These are phyloP conservation scores for Cystofilobasidium macerans DNA, from an alignment of 768 basidiomycete species.

Conservation along the genomic window DNA sequence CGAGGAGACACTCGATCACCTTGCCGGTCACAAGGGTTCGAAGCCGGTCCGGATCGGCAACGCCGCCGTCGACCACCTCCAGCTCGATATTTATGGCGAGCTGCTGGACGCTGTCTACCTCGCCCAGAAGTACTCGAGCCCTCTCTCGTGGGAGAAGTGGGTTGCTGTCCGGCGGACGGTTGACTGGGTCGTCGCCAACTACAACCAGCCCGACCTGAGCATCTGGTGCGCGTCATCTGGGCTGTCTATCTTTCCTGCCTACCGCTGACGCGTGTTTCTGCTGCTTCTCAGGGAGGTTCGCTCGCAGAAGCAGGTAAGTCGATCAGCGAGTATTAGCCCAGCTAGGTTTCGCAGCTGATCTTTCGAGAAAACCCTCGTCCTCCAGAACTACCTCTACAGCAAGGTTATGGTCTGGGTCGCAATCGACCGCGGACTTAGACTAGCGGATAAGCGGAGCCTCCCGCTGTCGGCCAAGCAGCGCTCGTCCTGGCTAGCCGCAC, in stretches of 20 bases:
- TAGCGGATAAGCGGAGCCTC: slow-evolving; percentile 87
- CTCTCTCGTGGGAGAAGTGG: slow-evolving; percentile 38
- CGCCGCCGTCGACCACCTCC: slow-evolving; percentile 45
- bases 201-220: slow-evolving; percentile 66
- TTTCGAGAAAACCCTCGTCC: not conserved
- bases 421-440: slow-evolving; percentile 81
- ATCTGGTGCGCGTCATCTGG: slow-evolving; percentile 37
- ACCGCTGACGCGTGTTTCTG: not conserved
- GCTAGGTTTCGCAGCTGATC: not conserved
- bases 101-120: slow-evolving; percentile 80
- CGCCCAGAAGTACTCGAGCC: slow-evolving; percentile 47
- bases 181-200: slow-evolving; percentile 55
- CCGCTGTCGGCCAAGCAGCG: slow-evolving; percentile 44
- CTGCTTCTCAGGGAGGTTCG: not conserved
- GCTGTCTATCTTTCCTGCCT: too few relatives aligned
- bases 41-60: slow-evolving; percentile 59
- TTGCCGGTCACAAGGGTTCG: not conserved
- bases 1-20: slow-evolving; percentile 67
- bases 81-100: slow-evolving; percentile 77
- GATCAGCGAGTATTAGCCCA: too few relatives aligned
- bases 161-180: slow-evolving; percentile 39
- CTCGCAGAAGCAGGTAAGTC: slow-evolving; percentile 2
- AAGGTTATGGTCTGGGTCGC: slow-evolving; percentile 91
- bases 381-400: slow-evolving; percentile 18
- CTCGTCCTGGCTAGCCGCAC: slow-evolving; percentile 56